phyloP scores from a whole-genome alignment of 2,329 filamentous ascomycete genomes.

The Byssoonygena ceratinophila region DNA sequence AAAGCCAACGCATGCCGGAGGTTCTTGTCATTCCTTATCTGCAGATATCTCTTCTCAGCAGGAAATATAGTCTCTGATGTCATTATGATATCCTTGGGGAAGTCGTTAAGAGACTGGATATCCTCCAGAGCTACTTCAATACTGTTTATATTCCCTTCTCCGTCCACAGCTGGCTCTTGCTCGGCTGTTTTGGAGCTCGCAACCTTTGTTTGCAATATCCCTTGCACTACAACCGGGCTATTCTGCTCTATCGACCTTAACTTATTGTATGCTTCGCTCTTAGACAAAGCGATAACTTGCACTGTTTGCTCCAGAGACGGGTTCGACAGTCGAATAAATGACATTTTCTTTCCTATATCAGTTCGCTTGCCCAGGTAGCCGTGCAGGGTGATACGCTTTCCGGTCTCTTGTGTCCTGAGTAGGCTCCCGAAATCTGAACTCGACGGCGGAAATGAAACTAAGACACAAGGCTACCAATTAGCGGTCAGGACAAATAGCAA shows the following conservation, averaged over 20 bases:
- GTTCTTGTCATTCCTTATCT: constrained; percentile 62
- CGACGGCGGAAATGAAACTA: constrained; percentile 40
- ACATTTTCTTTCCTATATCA: constrained; percentile 57
- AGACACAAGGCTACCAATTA: constrained; percentile 5
- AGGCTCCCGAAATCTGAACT: constrained; percentile 34
- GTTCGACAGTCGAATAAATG: constrained; percentile 54
- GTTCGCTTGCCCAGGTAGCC: constrained; percentile 63
- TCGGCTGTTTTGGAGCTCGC: constrained; percentile 23
- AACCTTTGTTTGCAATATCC: constrained; percentile 37
- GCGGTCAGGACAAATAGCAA: background rate
- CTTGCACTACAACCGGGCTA: constrained; percentile 46
- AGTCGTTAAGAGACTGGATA: constrained; percentile 59
- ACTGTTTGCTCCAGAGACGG: constrained; percentile 37
- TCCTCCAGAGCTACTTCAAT: constrained; percentile 53
- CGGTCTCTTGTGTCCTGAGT: constrained; percentile 24
- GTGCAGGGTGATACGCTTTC: constrained; percentile 45
- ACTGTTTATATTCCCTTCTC: constrained; percentile 27
- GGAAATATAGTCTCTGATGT: constrained; percentile 64
- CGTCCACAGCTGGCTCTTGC: constrained; percentile 21
- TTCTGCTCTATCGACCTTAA: constrained; percentile 40
- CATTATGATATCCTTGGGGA: constrained; percentile 66
- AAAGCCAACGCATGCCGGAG: constrained; percentile 60
- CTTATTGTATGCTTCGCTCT: constrained; percentile 29
- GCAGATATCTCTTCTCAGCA: constrained; percentile 65
- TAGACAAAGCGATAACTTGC: constrained; percentile 41